Conservation (phyloP, 2,329 filamentous ascomycete genomes). For the Xylaria arbuscula region DNA sequence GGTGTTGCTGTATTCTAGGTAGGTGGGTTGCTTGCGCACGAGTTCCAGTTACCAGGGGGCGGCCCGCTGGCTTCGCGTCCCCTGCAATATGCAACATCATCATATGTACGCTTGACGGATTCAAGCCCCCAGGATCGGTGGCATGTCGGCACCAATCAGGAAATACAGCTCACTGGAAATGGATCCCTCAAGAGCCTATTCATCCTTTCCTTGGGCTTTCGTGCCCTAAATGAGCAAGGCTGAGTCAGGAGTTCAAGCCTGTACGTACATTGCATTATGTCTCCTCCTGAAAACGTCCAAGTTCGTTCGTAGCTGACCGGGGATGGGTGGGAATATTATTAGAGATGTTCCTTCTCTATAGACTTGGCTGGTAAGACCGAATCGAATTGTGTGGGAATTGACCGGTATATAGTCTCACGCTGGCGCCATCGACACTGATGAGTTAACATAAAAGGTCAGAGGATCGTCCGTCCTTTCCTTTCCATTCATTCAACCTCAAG, state of each 20-base stretch:
- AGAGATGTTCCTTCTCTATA: background rate
- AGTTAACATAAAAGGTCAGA: conserved; percentile 11
- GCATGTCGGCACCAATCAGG: conserved; percentile 23
- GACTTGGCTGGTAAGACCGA: background rate
- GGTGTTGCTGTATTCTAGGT: background rate
- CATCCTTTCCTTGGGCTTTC: background rate
- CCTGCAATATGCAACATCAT: conserved; percentile 8
- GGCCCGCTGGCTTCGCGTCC: conserved; percentile 3
- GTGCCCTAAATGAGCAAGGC: conserved; percentile 3
- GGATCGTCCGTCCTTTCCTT: conserved; percentile 1
- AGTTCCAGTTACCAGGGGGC: background rate
- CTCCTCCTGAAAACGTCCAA: conserved; percentile 11
- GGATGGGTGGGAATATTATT: conserved; percentile 17
- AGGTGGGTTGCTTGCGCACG: background rate
- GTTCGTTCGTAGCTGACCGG: background rate
- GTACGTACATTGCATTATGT: background rate
- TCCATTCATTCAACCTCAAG: background rate
- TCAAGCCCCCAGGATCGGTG: conserved; percentile 6
- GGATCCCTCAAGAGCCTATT: conserved; percentile 10
- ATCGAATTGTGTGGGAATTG: background rate
- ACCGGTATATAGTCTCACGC: conserved; percentile 13
- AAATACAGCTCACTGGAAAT: background rate
- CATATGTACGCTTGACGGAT: background rate
- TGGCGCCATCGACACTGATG: conserved; percentile 23
- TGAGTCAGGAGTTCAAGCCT: conserved; percentile 19